These are phyloP conservation scores for Scheffersomyces lignicola DNA, from an alignment of 1,139 yeast species.

Conservation along the genomic window DNA sequence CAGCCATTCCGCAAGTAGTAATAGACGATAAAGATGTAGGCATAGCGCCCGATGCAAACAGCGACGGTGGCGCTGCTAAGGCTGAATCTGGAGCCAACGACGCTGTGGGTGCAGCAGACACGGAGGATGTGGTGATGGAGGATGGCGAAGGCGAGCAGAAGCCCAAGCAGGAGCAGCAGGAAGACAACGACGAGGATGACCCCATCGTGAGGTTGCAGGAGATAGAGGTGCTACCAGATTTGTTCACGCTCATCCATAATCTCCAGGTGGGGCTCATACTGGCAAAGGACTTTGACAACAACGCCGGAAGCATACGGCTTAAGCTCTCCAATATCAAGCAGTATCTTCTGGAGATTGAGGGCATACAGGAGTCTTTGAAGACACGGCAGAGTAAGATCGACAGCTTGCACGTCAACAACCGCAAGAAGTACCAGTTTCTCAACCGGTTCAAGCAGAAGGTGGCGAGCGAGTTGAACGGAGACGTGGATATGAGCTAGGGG, in stretches of 20 bases:
- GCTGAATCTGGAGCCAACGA: no score
- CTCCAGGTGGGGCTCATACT: constrained; percentile 36
- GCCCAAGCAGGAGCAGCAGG: no score
- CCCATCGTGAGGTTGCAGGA: constrained; percentile 28
- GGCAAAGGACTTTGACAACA: constrained; percentile 47
- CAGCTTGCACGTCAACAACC: constrained; percentile 24
- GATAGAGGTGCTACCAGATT: constrained; percentile 40
- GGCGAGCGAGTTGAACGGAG: constrained; percentile 8
- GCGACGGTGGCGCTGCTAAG: no score
- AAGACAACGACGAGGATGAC: constrained; percentile 15
- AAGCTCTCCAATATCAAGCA: constrained; percentile 33
- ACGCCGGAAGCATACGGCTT: constrained; percentile 42
- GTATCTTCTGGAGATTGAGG: constrained; percentile 37
- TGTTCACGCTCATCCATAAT: constrained; percentile 37
- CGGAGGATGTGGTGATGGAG: no score
- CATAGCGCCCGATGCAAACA: no score
- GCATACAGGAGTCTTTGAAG: constrained; percentile 38
- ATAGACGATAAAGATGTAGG: no score
- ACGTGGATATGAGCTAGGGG: constrained; percentile 1
- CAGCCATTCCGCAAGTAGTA: no score
- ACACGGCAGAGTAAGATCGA: constrained; percentile 28
- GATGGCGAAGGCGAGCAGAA: no score
- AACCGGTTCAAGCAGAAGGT: constrained; percentile 17
- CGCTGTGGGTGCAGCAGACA: no score
- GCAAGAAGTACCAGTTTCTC: constrained; percentile 27